Percentiles rank a stretch among this genome's conserved stretches.
Evolutionary conservation across 2,329 filamentous ascomycete species (phyloP).

Genomic region (Diaporthe citriasiana): DNA sequence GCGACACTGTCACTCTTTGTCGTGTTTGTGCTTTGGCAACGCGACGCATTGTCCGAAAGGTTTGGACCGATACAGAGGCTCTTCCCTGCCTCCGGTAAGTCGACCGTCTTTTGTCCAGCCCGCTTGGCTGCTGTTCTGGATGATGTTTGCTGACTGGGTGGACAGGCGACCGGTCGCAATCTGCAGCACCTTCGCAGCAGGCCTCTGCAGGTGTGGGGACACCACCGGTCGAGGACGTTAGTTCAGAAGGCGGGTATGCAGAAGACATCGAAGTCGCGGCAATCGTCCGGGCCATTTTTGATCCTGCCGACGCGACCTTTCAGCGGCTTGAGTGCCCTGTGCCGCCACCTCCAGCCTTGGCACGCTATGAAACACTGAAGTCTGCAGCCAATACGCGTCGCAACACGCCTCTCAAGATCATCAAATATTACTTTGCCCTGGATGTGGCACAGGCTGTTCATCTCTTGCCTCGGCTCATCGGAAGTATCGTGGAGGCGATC

Average conservation of each 20-base stretch:
- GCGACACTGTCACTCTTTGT: constrained; percentile 17
- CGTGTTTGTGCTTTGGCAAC: constrained; percentile 20
- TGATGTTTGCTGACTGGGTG: neutral
- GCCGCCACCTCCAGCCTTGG: constrained; percentile 22
- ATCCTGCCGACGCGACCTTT: constrained; percentile 34
- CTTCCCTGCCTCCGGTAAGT: constrained; percentile 31
- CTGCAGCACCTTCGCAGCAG: neutral
- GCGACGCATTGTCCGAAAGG: constrained; percentile 4
- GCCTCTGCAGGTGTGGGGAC: neutral
- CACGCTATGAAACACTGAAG: constrained; percentile 35
- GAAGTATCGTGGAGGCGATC: constrained; percentile 59
- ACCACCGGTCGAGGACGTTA: neutral
- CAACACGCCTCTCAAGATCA: constrained; percentile 8
- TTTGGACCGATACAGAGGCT: neutral
- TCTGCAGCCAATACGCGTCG: neutral
- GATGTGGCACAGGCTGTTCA: constrained; percentile 59
- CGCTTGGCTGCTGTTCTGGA: neutral
- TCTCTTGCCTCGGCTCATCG: constrained; percentile 61
- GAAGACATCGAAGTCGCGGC: neutral
- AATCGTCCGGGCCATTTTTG: constrained; percentile 26
- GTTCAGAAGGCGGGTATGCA: neutral
- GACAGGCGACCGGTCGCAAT: neutral
- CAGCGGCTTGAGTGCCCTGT: constrained; percentile 37
- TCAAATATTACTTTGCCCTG: constrained; percentile 64
- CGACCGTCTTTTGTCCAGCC: neutral